Evolutionary conservation across 805 yeast species (phyloP).

Genomic region (Myxozyma neotropica): DNA sequence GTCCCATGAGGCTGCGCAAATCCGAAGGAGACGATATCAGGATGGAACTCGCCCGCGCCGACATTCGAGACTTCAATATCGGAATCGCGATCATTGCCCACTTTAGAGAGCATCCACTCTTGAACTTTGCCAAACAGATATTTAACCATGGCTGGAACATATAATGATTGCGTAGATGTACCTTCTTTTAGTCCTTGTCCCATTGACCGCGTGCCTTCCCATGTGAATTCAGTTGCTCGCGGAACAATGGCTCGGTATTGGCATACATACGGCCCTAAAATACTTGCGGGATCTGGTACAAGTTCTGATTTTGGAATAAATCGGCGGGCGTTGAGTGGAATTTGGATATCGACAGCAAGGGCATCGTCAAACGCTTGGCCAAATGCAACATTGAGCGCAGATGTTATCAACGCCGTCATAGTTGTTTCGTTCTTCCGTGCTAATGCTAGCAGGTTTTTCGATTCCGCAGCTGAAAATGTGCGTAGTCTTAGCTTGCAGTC

Average conservation of each 20-base stretch:
- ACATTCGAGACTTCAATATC: constrained; percentile 21
- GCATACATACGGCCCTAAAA: constrained; percentile 17
- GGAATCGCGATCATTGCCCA: constrained; percentile 1
- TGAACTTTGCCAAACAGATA: constrained; percentile 10
- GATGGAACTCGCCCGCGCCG: constrained; percentile 11
- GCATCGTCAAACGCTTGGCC: constrained; percentile 3
- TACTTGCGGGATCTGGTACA: neutral
- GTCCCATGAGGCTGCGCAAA: constrained; percentile 20
- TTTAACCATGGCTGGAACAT: constrained; percentile 9
- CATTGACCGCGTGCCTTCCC: constrained; percentile 6
- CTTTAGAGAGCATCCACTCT: constrained; percentile 5
- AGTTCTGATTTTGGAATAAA: neutral
- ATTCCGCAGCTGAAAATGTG: neutral
- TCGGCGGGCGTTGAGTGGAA: constrained; percentile 26
- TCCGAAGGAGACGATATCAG: neutral
- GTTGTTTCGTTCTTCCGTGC: constrained; percentile 14
- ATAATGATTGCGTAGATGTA: neutral
- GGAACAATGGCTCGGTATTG: constrained; percentile 4
- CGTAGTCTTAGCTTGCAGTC: neutral
- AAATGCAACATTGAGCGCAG: neutral
- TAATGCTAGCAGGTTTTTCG: neutral
- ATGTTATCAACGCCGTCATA: constrained; percentile 15
- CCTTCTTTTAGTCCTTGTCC: constrained; percentile 3
- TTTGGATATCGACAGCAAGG: neutral
- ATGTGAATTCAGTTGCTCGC: constrained; percentile 2